A percentile compares a stretch with the other conserved stretches of the same genome.
Evolutionary conservation across 176 grass and related monocot species (phyloP).

Genomic region (Paspalum notatum): DNA sequence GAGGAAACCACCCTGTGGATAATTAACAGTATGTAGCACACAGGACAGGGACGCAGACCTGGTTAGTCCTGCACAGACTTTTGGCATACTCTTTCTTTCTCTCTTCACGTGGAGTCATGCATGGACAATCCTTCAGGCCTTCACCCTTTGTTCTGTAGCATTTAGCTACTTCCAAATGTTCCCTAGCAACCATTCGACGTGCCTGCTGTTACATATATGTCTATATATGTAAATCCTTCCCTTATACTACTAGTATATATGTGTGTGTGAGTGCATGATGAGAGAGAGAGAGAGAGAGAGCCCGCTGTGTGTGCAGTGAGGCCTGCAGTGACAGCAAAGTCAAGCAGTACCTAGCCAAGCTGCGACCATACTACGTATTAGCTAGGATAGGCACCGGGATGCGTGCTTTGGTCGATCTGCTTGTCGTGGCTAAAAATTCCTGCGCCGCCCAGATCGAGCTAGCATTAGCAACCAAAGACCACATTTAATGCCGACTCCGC

Average conservation of each 20-base stretch:
- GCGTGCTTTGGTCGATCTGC: slow-evolving; percentile 37
- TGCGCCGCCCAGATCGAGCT: slow-evolving; percentile 23
- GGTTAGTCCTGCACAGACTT: slow-evolving; percentile 38
- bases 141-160: slow-evolving; percentile 53
- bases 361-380: neutral
- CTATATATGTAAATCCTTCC: slow-evolving; percentile 2
- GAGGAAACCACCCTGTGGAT: slow-evolving; percentile 2
- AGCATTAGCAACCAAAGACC: neutral
- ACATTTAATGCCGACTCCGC: slow-evolving; percentile 9
- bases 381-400: slow-evolving; percentile 38
- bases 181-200: slow-evolving; percentile 36
- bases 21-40: slow-evolving; percentile 15
- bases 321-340: slow-evolving; percentile 32
- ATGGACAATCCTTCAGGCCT: slow-evolving; percentile 1
- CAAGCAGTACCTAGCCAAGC: slow-evolving; percentile 24
- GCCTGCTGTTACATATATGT: slow-evolving; percentile 6
- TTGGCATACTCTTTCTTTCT: slow-evolving; percentile 39
- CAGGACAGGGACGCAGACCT: slow-evolving; percentile 12
- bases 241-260: neutral
- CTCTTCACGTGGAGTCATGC: slow-evolving; percentile 39
- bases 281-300: slow-evolving; percentile 7
- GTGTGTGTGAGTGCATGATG: neutral
- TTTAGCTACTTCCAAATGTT: slow-evolving; percentile 49
- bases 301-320: neutral
- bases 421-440: slow-evolving; percentile 26